Evolutionary conservation across 1,284 basidiomycete genomes (phyloP).

Genomic region (Trametes polyzona): DNA sequence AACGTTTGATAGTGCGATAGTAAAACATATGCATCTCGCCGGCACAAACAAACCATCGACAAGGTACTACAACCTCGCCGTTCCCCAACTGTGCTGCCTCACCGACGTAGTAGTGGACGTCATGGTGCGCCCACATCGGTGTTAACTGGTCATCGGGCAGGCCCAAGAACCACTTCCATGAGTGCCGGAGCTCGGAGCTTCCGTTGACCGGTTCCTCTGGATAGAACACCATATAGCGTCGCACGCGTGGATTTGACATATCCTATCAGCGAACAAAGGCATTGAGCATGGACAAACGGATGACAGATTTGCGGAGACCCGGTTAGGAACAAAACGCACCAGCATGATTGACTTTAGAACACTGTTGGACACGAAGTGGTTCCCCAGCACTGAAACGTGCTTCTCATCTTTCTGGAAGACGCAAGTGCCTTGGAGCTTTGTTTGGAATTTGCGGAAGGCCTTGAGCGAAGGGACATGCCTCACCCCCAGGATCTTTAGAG

Average conservation of each 20-base stretch:
- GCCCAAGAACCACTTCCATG: slow-evolving; percentile 23
- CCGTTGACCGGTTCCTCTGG: slow-evolving; percentile 25
- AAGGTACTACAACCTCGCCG: background rate
- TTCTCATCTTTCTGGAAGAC: slow-evolving; percentile 26
- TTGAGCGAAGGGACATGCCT: slow-evolving; percentile 36
- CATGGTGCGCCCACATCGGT: slow-evolving; percentile 24
- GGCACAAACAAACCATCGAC: background rate
- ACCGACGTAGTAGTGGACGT: background rate
- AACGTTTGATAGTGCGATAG: no score
- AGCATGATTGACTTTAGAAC: background rate
- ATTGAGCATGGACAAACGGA: background rate
- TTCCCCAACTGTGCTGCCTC: background rate
- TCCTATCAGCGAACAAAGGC: slow-evolving; percentile 10
- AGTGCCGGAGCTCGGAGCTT: slow-evolving; percentile 28
- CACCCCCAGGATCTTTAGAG: slow-evolving; percentile 31
- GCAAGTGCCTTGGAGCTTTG: slow-evolving; percentile 17
- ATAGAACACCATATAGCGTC: slow-evolving; percentile 24
- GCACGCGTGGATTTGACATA: slow-evolving; percentile 22
- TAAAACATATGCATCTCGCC: background rate
- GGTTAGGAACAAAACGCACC: background rate
- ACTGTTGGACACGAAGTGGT: background rate
- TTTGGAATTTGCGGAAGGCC: slow-evolving; percentile 32
- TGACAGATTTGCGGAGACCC: background rate
- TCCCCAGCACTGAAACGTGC: background rate
- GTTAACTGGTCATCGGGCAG: slow-evolving; percentile 23